These are phyloP conservation scores for Babesia microti DNA, from an alignment of 169 alveolate genomes.

Conservation along the genomic window DNA sequence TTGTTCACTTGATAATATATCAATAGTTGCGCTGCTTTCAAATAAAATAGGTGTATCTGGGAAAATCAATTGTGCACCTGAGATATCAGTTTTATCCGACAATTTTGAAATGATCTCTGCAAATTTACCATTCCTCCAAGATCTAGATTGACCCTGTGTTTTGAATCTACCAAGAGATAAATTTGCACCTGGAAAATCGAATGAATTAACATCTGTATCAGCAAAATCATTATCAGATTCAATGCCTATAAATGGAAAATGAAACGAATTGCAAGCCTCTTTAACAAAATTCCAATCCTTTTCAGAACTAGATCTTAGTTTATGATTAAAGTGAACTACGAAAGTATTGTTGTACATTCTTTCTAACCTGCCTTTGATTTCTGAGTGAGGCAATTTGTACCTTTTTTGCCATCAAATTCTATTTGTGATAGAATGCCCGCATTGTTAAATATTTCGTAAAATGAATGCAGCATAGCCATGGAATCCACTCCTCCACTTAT, in stretches of 20 bases:
- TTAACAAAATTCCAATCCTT: constrained; percentile 17
- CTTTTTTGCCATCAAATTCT: constrained; percentile 1
- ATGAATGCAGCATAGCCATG: constrained; percentile 38
- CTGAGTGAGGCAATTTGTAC: neutral
- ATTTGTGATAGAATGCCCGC: constrained; percentile 1
- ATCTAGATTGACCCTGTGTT: constrained; percentile 5
- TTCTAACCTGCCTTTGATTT: neutral
- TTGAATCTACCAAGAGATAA: constrained; percentile 6
- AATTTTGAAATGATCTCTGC: neutral
- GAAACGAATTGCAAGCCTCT: constrained; percentile 19
- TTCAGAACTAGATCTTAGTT: constrained; percentile 16
- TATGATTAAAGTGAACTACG: constrained; percentile 39
- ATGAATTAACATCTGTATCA: no score
- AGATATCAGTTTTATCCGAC: neutral
- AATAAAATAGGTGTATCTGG: neutral
- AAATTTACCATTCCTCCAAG: constrained; percentile 3
- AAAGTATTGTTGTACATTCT: constrained; percentile 7
- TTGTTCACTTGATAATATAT: constrained; percentile 3
- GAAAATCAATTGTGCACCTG: neutral
- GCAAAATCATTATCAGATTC: constrained; percentile 1
- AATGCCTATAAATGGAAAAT: constrained; percentile 13
- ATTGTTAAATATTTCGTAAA: constrained; percentile 10
- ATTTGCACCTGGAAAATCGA: no score
- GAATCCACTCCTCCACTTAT: constrained; percentile 50
- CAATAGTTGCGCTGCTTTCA: neutral